phyloP scores from a whole-genome alignment of 1,139 yeast species.

The Maudiozyma humilis region DNA sequence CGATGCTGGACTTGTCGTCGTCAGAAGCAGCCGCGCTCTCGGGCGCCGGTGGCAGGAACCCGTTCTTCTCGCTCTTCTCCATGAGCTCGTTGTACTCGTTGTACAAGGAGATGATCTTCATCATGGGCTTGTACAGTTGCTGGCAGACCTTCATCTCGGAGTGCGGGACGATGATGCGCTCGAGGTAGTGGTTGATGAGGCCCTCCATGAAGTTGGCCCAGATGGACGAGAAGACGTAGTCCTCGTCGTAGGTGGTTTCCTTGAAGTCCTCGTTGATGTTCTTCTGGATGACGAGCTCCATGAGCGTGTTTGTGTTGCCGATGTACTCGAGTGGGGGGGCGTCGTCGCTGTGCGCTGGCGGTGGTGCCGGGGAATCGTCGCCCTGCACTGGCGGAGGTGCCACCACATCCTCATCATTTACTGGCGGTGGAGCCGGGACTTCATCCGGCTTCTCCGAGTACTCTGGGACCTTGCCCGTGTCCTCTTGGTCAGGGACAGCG shows the following conservation, averaged over 20 bases:
- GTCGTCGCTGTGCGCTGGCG: too few relatives aligned
- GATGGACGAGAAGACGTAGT: constrained; percentile 31
- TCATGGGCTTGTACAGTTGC: constrained; percentile 32
- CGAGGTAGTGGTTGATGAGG: constrained; percentile 31
- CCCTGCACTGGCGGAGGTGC: not conserved
- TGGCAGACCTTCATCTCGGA: constrained; percentile 33
- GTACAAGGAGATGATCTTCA: constrained; percentile 31
- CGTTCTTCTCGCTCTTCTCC: constrained; percentile 31
- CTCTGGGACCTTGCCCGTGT: not conserved
- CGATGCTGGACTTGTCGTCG: not conserved
- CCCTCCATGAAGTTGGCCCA: constrained; percentile 35
- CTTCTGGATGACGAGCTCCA: constrained; percentile 29
- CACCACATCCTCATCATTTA: not conserved
- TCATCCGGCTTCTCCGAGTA: not conserved
- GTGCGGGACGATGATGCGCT: constrained; percentile 30
- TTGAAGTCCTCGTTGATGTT: constrained; percentile 29
- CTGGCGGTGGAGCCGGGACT: too few relatives aligned
- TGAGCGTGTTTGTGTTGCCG: constrained; percentile 15
- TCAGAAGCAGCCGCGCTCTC: constrained; percentile 1
- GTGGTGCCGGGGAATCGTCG: too few relatives aligned
- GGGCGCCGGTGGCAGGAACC: constrained; percentile 21
- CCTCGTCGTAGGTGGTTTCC: constrained; percentile 28
- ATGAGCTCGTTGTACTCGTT: constrained; percentile 31
- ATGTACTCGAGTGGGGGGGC: not conserved
- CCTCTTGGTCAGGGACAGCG: not conserved